A percentile compares a stretch with the other conserved stretches of the same genome.
Evolutionary conservation across 1,139 yeast genomes (phyloP).

Genomic region (Candida freyschussii): DNA sequence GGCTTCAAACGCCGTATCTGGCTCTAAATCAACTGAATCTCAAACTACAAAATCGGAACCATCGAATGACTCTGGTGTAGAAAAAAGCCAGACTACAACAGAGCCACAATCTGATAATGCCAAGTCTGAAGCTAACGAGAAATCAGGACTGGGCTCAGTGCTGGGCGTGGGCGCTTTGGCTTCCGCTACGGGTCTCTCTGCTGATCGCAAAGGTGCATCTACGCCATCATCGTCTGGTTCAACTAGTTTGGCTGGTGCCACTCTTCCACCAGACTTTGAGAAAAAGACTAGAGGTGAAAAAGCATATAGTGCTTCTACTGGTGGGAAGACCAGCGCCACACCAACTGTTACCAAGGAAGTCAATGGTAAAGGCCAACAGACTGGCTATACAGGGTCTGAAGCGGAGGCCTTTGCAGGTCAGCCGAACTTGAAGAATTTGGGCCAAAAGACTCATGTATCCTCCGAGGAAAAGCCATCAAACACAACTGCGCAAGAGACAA

Average conservation of each 20-base stretch:
- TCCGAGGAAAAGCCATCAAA: too few species aligned
- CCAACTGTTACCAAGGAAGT: not conserved
- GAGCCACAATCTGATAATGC: too few species aligned
- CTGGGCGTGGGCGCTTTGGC: constrained; percentile 10
- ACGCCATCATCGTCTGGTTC: constrained; percentile 14
- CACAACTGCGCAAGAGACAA: too few species aligned
- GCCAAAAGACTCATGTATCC: too few species aligned
- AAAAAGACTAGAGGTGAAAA: constrained; percentile 7
- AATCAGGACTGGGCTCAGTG: constrained; percentile 1
- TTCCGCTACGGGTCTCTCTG: constrained; percentile 4
- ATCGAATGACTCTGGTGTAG: not conserved
- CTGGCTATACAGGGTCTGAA: constrained; percentile 12
- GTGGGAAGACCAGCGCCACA: not conserved
- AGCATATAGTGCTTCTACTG: not conserved
- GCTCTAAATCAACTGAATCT: not conserved
- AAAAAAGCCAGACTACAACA: not conserved
- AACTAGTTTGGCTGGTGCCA: constrained; percentile 23
- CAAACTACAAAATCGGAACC: not conserved
- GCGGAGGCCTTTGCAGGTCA: constrained; percentile 8
- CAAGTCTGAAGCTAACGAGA: too few species aligned
- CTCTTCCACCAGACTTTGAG: constrained; percentile 25
- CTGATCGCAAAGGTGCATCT: constrained; percentile 3
- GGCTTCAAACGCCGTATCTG: constrained; percentile 2
- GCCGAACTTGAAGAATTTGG: constrained; percentile 12
- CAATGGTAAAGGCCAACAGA: constrained; percentile 9